Percentiles rank a stretch among this genome's conserved stretches.
phyloP scores from a whole-genome alignment of 2,329 filamentous ascomycete genomes.

The Cucurbitaria berberidis region DNA sequence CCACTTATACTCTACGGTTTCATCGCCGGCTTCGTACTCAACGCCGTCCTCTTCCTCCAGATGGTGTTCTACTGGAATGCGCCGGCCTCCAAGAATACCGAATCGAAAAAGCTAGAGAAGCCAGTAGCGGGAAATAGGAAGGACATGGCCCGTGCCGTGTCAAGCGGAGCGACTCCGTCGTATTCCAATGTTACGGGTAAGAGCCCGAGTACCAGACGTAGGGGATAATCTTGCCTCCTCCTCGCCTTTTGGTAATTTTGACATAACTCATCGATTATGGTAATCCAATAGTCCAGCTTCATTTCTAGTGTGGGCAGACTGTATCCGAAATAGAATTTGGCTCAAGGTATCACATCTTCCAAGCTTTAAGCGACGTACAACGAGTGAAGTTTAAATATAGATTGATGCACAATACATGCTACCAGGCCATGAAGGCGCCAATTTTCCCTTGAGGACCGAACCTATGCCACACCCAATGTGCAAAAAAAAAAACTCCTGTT shows the following conservation, averaged over 20 bases:
- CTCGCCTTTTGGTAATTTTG: neutral
- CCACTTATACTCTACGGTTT: slow-evolving; percentile 96
- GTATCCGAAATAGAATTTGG: too few species aligned
- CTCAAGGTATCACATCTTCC: too few species aligned
- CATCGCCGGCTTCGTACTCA: slow-evolving; percentile 88
- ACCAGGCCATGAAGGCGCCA: neutral
- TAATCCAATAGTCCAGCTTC: too few species aligned
- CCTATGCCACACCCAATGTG: neutral
- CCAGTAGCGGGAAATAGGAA: slow-evolving; percentile 44
- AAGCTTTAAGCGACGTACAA: neutral
- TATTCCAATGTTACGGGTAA: slow-evolving; percentile 52
- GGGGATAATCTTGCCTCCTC: slow-evolving; percentile 50
- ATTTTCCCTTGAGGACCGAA: neutral
- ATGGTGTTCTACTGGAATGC: slow-evolving; percentile 97
- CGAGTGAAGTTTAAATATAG: neutral
- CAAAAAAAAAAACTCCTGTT: neutral
- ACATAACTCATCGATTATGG: neutral
- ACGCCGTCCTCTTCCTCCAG: slow-evolving; percentile 83
- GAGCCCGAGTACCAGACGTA: slow-evolving; percentile 62
- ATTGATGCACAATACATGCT: neutral
- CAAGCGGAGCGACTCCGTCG: slow-evolving; percentile 39
- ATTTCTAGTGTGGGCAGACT: too few species aligned
- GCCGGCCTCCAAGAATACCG: slow-evolving; percentile 36
- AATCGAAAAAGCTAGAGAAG: slow-evolving; percentile 49
- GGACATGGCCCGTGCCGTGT: slow-evolving; percentile 40